phyloP scores from a whole-genome alignment of 1,284 basidiomycete genomes.

The Leccinum solheimii region DNA sequence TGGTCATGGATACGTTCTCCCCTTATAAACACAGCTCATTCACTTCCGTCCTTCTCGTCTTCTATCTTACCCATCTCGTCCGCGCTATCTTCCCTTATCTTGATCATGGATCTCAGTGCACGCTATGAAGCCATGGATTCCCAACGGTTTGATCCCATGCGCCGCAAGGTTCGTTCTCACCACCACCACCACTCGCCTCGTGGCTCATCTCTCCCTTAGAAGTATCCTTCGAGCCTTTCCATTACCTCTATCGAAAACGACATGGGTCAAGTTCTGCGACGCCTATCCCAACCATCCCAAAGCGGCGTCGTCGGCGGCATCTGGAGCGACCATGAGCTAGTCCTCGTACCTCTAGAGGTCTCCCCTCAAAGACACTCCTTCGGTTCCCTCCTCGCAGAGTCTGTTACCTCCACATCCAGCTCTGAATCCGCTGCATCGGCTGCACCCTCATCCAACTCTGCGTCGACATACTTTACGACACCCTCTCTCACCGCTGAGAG shows the following conservation, averaged over 20 bases:
- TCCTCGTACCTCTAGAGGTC: conserved; percentile 33
- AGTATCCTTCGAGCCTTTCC: conserved; percentile 11
- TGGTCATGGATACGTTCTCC: conserved; percentile 24
- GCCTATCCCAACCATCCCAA: conserved; percentile 22
- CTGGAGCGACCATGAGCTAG: conserved; percentile 36
- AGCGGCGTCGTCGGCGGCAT: conserved; percentile 30
- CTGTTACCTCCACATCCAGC: conserved; percentile 16
- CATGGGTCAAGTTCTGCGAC: conserved; percentile 32
- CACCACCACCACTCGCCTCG: conserved; percentile 14
- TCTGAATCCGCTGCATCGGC: conserved; percentile 13
- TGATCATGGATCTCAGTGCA: conserved; percentile 27
- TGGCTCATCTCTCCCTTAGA: conserved; percentile 26
- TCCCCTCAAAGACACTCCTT: conserved; percentile 22
- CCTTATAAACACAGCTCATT: conserved; percentile 27
- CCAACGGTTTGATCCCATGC: conserved; percentile 35
- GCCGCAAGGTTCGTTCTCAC: conserved; percentile 25
- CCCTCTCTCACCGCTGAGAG: conserved; percentile 20
- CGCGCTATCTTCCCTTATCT: conserved; percentile 35
- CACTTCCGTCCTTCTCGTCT: conserved; percentile 33
- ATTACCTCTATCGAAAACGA: conserved; percentile 8
- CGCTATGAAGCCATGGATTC: conserved; percentile 31
- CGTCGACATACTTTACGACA: conserved; percentile 27
- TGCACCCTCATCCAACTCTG: conserved; percentile 8
- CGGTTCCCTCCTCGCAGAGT: conserved; percentile 19
- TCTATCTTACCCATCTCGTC: conserved; percentile 29